Evolutionary conservation across 2,329 filamentous ascomycete genomes (phyloP), one percentile per base, ranked within the genome.

Genomic region (Arthroderma sp.): DNA sequence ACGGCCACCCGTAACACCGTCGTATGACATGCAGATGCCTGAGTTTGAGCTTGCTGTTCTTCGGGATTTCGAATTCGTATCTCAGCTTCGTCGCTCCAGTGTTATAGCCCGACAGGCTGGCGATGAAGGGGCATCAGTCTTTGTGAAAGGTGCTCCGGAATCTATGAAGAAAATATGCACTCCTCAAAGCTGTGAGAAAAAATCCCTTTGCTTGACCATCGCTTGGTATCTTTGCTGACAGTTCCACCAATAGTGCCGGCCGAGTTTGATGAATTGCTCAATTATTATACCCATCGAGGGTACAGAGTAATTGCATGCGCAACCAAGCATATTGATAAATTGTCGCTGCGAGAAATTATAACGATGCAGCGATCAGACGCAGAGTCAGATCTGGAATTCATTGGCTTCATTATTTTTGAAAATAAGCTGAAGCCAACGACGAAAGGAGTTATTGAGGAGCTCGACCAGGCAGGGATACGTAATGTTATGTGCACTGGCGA

Each of bases 401-500:
- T 88, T 32, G 91, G 91, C 4, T 98, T 98, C 65, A 96, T 98
- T 58, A 82, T 98, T 44, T 98, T 98, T 55, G 91, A 98, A 66
- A 98, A 98, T 67, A 98, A 98, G 65, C 69, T 98, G 49, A 98
- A 98, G 62, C 81, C 85, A 1, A 87, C 78, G 15, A 95, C 89
- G 0, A 75, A 84, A 1, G 75, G 74, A 1, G 83, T 95, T 31
- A 77, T 98, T 28, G 75, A 83, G 45, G 88, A 96, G 64, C 73
- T 98, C 3, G 74, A 78, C 30, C 72, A 81, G 43, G 89, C 93
- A 5, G 83, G 83, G 45, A 94, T 98, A 52, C 78, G 85, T 32
- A 82, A 83, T 29, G 80, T 94, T 78, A 93, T 95, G 85, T 79
- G 94, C 31, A 93, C 87, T 0, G 88, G 88, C 29, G 88, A 95